phyloP scores from a whole-genome alignment of 192 early-diverging fungal species.

The Blastocladiella britannica region DNA sequence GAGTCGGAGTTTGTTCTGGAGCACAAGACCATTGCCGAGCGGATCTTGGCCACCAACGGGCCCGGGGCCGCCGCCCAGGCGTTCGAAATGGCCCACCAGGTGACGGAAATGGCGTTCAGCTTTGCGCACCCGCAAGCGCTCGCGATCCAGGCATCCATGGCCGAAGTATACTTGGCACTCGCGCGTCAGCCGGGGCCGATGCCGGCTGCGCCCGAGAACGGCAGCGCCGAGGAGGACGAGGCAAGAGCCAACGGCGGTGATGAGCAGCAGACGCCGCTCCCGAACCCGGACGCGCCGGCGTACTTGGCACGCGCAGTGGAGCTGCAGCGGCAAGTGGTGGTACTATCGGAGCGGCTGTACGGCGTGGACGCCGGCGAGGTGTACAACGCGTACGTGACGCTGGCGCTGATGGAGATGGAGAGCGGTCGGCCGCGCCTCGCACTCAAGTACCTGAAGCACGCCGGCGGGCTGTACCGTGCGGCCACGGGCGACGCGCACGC shows the following conservation, averaged over 20 bases:
- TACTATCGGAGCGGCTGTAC: constrained; percentile 60
- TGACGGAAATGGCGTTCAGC: constrained; percentile 87
- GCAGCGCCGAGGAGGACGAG: constrained; percentile 33
- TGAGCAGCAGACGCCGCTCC: too few species aligned
- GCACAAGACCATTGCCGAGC: constrained; percentile 6
- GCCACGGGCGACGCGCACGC: constrained; percentile 60
- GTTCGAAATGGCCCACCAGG: constrained; percentile 52
- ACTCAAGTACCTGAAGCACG: constrained; percentile 61
- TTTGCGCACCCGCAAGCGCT: constrained; percentile 76
- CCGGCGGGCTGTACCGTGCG: constrained; percentile 58
- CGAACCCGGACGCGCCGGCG: too few species aligned
- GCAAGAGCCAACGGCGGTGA: too few species aligned
- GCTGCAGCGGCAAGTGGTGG: constrained; percentile 52
- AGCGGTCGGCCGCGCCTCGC: constrained; percentile 46
- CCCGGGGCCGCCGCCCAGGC: constrained; percentile 21
- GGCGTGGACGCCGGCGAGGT: constrained; percentile 77
- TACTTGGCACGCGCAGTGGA: constrained; percentile 39
- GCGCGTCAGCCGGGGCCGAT: too few species aligned
- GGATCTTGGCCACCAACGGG: constrained; percentile 12
- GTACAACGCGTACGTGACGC: constrained; percentile 69
- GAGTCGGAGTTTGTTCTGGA: constrained; percentile 8
- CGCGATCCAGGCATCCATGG: constrained; percentile 60
- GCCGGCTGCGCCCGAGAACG: too few species aligned
- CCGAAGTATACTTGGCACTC: constrained; percentile 63
- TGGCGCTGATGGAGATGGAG: constrained; percentile 76